Base-by-base conservation (phyloP, 2,329 filamentous ascomycete species). In the Fusarium sp. region DNA sequence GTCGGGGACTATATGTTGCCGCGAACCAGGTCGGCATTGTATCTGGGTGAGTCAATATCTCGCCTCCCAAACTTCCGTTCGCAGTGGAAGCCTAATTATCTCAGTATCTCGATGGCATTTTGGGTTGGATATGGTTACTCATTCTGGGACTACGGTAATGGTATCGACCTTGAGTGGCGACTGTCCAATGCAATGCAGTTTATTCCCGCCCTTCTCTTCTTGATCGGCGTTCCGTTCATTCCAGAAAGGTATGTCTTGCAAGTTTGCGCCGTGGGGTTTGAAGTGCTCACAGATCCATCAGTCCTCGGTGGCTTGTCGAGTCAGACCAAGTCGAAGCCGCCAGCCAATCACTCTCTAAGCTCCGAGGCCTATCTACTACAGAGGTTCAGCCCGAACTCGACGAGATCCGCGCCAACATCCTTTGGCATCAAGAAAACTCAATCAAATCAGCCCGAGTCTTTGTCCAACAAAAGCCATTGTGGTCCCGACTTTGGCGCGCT, bases 111-210 rank as follows among this genome's bases (percentile, higher is more conserved):
- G 1, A 63, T 63, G 18, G 60, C 60, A 1, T 63, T 63, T 7
- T 63, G 60, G 60, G 60, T 63, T 18, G 60, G 60, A 9, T 63
- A 63, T 26, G 60, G 60, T 14, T 63, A 63, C 18, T 63, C 60
- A 0, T 63, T 63, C 36, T 63, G 60, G 60, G 42, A 63, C 15
- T 43, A 45, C 7, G 60, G 58, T 1, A 63, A 63, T 9, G 60
- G 60, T 1, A 39, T 63, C 1, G 58, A 63, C 10, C 17, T 63
- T 26, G 60, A 63, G 14, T 63, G 60, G 60, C 49, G 60, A 1
- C 58, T 63, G 1, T 63, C 60, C 0, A 63, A 52, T 2, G 60
- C 60, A 6, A 63, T 63, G 60, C 60, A 63, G 8, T 63, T 63
- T 6, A 9, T 63, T 1, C 60, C 60, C 13, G 60, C 60, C 6